Evolutionary conservation across 805 yeast species (phyloP), one percentile per base, ranked within the genome.

Genomic region (Tetrapisispora fleetii): DNA sequence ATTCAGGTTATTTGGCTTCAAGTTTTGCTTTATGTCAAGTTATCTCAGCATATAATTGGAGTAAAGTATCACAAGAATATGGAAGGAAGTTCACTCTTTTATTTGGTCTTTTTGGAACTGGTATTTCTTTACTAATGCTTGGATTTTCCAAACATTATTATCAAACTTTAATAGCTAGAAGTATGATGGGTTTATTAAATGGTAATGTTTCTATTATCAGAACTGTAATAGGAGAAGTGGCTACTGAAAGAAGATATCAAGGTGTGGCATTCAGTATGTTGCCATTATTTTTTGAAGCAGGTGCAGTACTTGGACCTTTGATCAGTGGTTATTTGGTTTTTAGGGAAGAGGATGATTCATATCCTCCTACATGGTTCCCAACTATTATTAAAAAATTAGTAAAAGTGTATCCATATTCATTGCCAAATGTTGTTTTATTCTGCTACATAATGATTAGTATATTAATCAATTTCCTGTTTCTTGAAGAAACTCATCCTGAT

Each of bases 121-220:
- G 74, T 5, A n/a, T 69, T 2, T 69, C 79, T 9, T 60, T 78
- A 50, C 49, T 78, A 28, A 46, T 71, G 4, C 72, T 81, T 53
- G 86, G 86, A 1, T 77, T 79, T 52, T 65, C 81, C 14, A 66
- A 62, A 18, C 76, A 72, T 57, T 78, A 71, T 56, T 73, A 70
- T 55, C 67, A 70, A 64, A 85, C 85, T 0, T 54, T 81, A 3
- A 56, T 67, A 14, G 77, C 85, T 10, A 67, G 85, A 56, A 67
- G 74, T 19, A 52, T 73, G 40, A 73, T 77, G 65, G 87, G 87
- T 0, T 63, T 75, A 2, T 62, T 80, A 39, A 81, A 80, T 57
- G 87, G 85, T 7, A 81, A 81, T 58, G 76, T 79, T 9, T 80
- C 81, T 0, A 84, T 81, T n/a, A 58, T 81, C 32, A 65, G 86